Percentiles rank a stretch among this genome's conserved stretches.
phyloP scores from a whole-genome alignment of 768 basidiomycete genomes.

The Mycena pura region DNA sequence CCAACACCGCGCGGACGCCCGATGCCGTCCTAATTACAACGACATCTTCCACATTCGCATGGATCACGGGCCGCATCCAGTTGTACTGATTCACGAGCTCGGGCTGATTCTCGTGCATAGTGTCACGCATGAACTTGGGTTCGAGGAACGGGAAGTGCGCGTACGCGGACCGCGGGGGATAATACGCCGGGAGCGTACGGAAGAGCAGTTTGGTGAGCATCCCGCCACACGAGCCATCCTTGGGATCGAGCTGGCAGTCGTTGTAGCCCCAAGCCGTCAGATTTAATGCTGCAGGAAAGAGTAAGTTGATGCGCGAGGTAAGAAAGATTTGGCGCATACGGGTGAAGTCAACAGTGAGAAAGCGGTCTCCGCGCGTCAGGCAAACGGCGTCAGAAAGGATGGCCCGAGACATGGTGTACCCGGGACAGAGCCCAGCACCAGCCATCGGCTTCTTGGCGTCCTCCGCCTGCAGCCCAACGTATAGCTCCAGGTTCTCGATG shows the following conservation, averaged over 20 bases:
- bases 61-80: slow-evolving; percentile 58
- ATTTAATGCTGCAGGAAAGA: slow-evolving; percentile 61
- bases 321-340: slow-evolving; percentile 53
- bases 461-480: slow-evolving; percentile 79
- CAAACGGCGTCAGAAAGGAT: slow-evolving; percentile 82
- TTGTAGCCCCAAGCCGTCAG: slow-evolving; percentile 82
- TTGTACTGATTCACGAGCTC: slow-evolving; percentile 53
- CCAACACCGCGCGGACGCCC: slow-evolving; percentile 44
- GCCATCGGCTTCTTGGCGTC: slow-evolving; percentile 66
- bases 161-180: slow-evolving; percentile 67
- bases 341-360: slow-evolving; percentile 78
- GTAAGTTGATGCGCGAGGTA: background rate
- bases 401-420: slow-evolving; percentile 85
- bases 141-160: slow-evolving; percentile 85
- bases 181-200: slow-evolving; percentile 73
- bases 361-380: slow-evolving; percentile 80
- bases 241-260: slow-evolving; percentile 66
- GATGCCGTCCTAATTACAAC: slow-evolving; percentile 38
- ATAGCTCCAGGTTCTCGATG: slow-evolving; percentile 81
- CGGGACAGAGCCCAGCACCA: slow-evolving; percentile 82
- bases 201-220: slow-evolving; percentile 77
- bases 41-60: slow-evolving; percentile 25
- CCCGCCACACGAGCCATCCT: slow-evolving; percentile 79
- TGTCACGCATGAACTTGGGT: slow-evolving; percentile 55
- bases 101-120: slow-evolving; percentile 41